These are phyloP conservation scores for Neolentinus lepideus DNA, from an alignment of 1,284 basidiomycete species.

Conservation along the genomic window DNA sequence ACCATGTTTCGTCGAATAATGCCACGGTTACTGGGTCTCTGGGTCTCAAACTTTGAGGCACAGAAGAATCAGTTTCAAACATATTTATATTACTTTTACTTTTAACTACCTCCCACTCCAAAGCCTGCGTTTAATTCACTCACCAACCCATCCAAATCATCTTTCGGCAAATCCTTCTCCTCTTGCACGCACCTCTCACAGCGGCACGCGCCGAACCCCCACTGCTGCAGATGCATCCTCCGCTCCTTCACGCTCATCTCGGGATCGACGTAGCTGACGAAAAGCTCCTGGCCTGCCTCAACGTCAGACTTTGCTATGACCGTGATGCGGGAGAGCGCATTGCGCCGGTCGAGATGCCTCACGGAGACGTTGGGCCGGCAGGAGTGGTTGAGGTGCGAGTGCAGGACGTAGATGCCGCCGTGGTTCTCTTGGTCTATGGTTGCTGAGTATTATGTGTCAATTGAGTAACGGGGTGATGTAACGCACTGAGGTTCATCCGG, in stretches of 20 bases:
- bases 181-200: slow-evolving; percentile 59
- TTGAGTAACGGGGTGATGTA: background rate
- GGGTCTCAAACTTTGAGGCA: too few relatives aligned
- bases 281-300: slow-evolving; percentile 64
- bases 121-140: slow-evolving; percentile 43
- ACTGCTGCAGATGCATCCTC: slow-evolving; percentile 53
- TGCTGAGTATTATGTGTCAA: background rate
- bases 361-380: slow-evolving; percentile 77
- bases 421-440: slow-evolving; percentile 73
- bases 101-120: slow-evolving; percentile 26
- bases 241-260: slow-evolving; percentile 43
- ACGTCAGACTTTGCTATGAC: slow-evolving; percentile 65
- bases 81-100: background rate
- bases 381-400: slow-evolving; percentile 83
- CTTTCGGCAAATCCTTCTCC: slow-evolving; percentile 32
- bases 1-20: too few relatives aligned
- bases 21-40: too few relatives aligned
- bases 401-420: slow-evolving; percentile 80
- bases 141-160: slow-evolving; percentile 33
- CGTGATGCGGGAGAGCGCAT: slow-evolving; percentile 60
- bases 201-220: slow-evolving; percentile 68
- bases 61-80: background rate
- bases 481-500: slow-evolving; percentile 75
- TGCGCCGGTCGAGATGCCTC: slow-evolving; percentile 59
- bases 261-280: slow-evolving; percentile 78